These are phyloP conservation scores for Melanopsichium pennsylvanicum DNA, from an alignment of 1,284 basidiomycete species.

Conservation along the genomic window DNA sequence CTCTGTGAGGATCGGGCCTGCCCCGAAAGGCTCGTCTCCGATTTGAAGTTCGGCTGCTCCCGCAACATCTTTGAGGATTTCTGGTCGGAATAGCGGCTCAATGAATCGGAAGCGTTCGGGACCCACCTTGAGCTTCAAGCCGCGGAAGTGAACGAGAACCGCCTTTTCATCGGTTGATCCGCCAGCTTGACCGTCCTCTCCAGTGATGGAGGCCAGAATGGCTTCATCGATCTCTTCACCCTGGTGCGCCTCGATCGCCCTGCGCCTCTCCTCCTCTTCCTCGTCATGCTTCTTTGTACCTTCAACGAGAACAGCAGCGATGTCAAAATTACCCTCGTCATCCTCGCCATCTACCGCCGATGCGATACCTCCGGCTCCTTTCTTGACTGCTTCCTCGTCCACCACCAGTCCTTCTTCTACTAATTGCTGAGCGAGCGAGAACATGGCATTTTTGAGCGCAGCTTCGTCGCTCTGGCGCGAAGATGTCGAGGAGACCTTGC, in stretches of 20 bases:
- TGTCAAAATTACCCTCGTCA: constrained; percentile 79
- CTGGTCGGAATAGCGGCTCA: constrained; percentile 56
- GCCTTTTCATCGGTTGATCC: constrained; percentile 44
- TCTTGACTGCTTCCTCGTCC: constrained; percentile 39
- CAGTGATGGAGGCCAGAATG: constrained; percentile 42
- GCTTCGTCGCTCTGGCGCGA: constrained; percentile 21
- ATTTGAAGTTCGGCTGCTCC: constrained; percentile 20
- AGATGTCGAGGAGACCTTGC: constrained; percentile 25
- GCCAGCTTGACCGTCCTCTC: constrained; percentile 41
- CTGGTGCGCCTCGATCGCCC: constrained; percentile 75
- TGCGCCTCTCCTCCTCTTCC: constrained; percentile 70
- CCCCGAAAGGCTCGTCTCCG: constrained; percentile 45
- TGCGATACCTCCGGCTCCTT: constrained; percentile 34
- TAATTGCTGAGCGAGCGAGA: constrained; percentile 50
- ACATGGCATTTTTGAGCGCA: constrained; percentile 25
- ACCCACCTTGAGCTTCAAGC: constrained; percentile 55
- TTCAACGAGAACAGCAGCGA: constrained; percentile 69
- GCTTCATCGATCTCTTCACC: constrained; percentile 37
- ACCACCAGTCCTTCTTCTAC: constrained; percentile 50
- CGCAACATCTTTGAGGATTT: constrained; percentile 48
- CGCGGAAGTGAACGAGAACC: constrained; percentile 48
- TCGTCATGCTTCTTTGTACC: constrained; percentile 42
- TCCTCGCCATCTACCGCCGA: constrained; percentile 68
- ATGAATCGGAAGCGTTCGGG: constrained; percentile 53
- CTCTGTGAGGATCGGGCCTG: constrained; percentile 22